Base-by-base conservation (phyloP, 2,329 filamentous ascomycete genomes). In the Fusarium begoniae region DNA sequence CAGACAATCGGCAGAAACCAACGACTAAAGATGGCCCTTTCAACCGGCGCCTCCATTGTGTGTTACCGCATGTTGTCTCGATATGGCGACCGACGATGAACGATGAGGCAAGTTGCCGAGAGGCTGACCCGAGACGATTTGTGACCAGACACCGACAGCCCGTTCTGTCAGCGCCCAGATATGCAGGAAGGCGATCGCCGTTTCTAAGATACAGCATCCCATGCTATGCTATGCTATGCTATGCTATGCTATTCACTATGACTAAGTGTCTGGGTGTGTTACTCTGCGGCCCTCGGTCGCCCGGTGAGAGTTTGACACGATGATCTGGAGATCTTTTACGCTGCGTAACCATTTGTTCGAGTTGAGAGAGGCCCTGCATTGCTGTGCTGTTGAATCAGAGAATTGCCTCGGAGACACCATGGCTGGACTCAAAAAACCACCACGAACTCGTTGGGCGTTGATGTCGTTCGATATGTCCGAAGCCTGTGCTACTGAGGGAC, bases 251-350 rank as follows among this genome's bases (percentile, higher is more conserved):
- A 20, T 43, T 55, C 26, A 53, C 38, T 40, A 13, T 37, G 30
- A 35, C 30, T 35, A 51, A 20, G 24, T 38, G 41, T 30, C 30
- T 44, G 9, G 41, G 40, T 56, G 63, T 63, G 50, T 57, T 58
- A 54, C 51, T 56, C 54, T 32, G 48, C 61, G 26, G 38, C 40
- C 59, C 44, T 67, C 18, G 45, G 60, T 43, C 60, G 47, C 43
- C 51, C 45, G 57, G 57, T 60, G 51, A 66, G 48, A 57, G 57
- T 47, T 51, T 41, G 22, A 63, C 61, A 40, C 66, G 72, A 72
- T 72, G 67, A 72, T 69, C 59, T 72, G 55, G 72, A 75, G 72
- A 75, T 68, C 66, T 50, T 44, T 35, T n/a, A 44, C 35, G 63
- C 41, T 69, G 68, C 48, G 60, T 74, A 69, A 75, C 72, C 30